Percentiles rank a stretch among this genome's conserved stretches.
phyloP scores from a whole-genome alignment of 2,329 filamentous ascomycete genomes.

The Curvularia spicifera region DNA sequence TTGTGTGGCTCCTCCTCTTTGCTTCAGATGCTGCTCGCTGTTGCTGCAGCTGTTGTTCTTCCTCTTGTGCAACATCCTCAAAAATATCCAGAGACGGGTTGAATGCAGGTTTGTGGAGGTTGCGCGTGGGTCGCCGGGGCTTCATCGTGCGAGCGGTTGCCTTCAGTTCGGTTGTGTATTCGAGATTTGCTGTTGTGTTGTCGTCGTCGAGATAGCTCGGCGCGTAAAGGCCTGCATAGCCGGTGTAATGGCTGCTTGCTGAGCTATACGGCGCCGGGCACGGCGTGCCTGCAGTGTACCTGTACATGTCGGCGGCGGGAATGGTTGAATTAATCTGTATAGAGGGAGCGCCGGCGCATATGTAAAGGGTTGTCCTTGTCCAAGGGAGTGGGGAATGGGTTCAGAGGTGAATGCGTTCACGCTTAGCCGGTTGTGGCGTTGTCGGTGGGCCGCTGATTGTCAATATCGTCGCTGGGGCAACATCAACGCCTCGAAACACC shows the following conservation, averaged over 20 bases:
- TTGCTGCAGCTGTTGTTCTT: constrained; percentile 29
- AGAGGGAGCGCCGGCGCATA: constrained; percentile 30
- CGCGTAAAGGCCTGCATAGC: constrained; percentile 41
- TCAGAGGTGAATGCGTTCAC: constrained; percentile 14
- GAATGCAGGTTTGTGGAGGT: constrained; percentile 38
- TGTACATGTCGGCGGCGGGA: constrained; percentile 37
- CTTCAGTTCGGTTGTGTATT: constrained; percentile 49
- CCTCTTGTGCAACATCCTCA: constrained; percentile 48
- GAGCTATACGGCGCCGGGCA: constrained; percentile 45
- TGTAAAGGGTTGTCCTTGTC: constrained; percentile 9
- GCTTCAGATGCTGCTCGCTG: constrained; percentile 33
- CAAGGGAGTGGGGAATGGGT: constrained; percentile 20
- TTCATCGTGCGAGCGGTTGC: constrained; percentile 38
- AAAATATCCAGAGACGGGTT: constrained; percentile 47
- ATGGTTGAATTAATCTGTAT: constrained; percentile 8
- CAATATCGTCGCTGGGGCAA: constrained; percentile 21
- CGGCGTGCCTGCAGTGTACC: constrained; percentile 46
- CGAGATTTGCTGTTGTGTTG: constrained; percentile 47
- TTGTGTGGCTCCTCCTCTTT: constrained; percentile 38
- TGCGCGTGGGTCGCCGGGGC: constrained; percentile 44
- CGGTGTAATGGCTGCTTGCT: constrained; percentile 33
- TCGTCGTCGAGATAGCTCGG: constrained; percentile 34
- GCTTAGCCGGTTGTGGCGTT: constrained; percentile 23
- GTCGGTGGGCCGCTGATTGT: constrained; percentile 16
- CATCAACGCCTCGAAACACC: constrained; percentile 10